Conservation (phyloP, 495 filamentous ascomycete species). For the Penicillium lividum region DNA sequence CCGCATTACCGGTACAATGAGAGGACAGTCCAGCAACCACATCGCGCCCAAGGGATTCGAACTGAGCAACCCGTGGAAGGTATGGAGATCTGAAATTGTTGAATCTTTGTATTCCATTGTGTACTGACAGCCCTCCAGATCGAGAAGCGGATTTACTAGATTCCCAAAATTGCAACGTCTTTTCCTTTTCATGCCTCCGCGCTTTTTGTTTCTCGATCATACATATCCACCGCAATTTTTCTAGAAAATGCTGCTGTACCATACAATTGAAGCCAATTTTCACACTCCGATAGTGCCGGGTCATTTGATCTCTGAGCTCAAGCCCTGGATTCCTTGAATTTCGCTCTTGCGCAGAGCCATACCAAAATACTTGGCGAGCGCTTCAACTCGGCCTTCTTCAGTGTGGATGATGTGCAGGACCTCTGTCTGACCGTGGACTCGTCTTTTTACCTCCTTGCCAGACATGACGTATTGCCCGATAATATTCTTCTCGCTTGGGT, state of each 20-base stretch:
- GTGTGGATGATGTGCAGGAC: slow-evolving; percentile 47
- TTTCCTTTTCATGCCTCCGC: slow-evolving; percentile 26
- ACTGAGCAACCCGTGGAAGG: slow-evolving; percentile 93
- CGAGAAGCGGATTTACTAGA: slow-evolving; percentile 46
- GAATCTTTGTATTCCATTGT: neutral
- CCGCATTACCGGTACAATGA: slow-evolving; percentile 78
- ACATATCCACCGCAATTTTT: slow-evolving; percentile 32
- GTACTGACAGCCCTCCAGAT: slow-evolving; percentile 30
- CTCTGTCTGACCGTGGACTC: slow-evolving; percentile 54
- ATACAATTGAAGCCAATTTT: slow-evolving; percentile 19
- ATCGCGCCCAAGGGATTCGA: slow-evolving; percentile 86
- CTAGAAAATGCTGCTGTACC: slow-evolving; percentile 29
- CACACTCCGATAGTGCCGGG: slow-evolving; percentile 10
- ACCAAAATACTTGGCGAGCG: slow-evolving; percentile 56
- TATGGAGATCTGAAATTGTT: slow-evolving; percentile 35
- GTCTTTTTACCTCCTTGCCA: slow-evolving; percentile 55
- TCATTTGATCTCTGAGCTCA: slow-evolving; percentile 48
- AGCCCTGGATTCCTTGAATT: slow-evolving; percentile 47
- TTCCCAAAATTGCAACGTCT: slow-evolving; percentile 27
- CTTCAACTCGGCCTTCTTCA: slow-evolving; percentile 55
- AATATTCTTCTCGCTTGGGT: slow-evolving; percentile 38
- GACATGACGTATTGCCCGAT: slow-evolving; percentile 60
- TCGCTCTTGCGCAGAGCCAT: slow-evolving; percentile 56
- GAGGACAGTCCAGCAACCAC: slow-evolving; percentile 83
- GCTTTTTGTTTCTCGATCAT: slow-evolving; percentile 24